Evolutionary conservation across 139 green algal species (phyloP).

Genomic region (Volvox africanus): DNA sequence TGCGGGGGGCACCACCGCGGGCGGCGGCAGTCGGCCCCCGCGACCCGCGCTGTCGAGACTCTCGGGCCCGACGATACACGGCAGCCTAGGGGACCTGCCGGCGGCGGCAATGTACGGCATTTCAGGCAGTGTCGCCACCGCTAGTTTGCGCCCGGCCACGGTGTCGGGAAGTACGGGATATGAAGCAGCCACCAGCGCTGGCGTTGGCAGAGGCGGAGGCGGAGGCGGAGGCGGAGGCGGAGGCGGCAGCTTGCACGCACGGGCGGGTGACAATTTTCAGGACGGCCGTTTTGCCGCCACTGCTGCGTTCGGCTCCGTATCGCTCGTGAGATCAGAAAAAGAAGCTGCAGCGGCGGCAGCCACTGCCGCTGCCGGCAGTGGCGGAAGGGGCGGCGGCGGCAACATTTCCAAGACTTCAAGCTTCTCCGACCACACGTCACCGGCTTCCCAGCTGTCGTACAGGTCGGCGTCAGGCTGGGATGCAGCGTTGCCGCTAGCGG

Average conservation of each 20-base stretch:
- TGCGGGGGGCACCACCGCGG: neutral
- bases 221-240: neutral
- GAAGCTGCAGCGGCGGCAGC: neutral
- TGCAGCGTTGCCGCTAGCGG: neutral
- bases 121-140: too few species aligned
- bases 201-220: too few species aligned
- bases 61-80: neutral
- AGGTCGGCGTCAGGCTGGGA: neutral
- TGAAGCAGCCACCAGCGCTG: neutral
- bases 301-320: slow-evolving; percentile 32
- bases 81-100: slow-evolving; percentile 22
- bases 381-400: neutral
- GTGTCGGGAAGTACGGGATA: neutral
- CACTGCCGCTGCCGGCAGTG: neutral
- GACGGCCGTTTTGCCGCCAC: neutral
- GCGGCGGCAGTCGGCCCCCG: slow-evolving; percentile 4
- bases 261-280: neutral
- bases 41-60: slow-evolving; percentile 2
- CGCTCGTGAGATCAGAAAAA: neutral
- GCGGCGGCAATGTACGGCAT: neutral
- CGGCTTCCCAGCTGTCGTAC: neutral
- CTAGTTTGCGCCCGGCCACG: neutral
- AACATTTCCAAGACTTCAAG: slow-evolving; percentile 18
- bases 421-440: slow-evolving; percentile 8
- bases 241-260: too few species aligned